Evolutionary conservation across 192 early-diverging fungal species (phyloP).

Genomic region (Glomus cerebriforme): DNA sequence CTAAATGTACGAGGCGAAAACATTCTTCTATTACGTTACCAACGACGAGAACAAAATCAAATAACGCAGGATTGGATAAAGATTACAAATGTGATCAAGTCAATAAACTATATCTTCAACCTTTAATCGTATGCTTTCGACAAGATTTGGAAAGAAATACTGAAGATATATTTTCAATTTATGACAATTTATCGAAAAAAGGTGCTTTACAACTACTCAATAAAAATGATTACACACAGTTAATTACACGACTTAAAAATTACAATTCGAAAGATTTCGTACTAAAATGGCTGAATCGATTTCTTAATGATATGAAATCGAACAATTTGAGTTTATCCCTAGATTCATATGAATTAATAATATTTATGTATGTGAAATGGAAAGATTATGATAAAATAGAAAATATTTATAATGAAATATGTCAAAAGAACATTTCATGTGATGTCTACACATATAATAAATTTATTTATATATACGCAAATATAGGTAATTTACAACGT

Average conservation of each 20-base stretch:
- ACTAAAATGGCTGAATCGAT: constrained; percentile 2
- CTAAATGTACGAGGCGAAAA: background rate
- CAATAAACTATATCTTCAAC: background rate
- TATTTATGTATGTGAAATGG: background rate
- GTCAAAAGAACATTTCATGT: background rate
- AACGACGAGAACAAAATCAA: background rate
- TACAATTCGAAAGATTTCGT: background rate
- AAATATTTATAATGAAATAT: constrained; percentile 1
- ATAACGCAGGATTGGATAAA: background rate
- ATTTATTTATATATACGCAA: constrained; percentile 6
- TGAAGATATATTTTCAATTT: background rate
- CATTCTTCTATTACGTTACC: background rate
- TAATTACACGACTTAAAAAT: background rate
- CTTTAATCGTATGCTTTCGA: background rate
- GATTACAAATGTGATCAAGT: background rate
- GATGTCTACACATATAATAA: background rate
- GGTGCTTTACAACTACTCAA: background rate
- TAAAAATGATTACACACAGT: background rate
- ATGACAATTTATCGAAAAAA: constrained; percentile 19
- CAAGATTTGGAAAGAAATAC: background rate
- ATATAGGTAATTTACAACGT: background rate
- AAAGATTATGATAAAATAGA: background rate
- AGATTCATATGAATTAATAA: background rate
- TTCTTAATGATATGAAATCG: background rate
- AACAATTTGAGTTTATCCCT: background rate